Evolutionary conservation across 257 asterid genomes (phyloP).

Genomic region (Solanum chiquidenum): DNA sequence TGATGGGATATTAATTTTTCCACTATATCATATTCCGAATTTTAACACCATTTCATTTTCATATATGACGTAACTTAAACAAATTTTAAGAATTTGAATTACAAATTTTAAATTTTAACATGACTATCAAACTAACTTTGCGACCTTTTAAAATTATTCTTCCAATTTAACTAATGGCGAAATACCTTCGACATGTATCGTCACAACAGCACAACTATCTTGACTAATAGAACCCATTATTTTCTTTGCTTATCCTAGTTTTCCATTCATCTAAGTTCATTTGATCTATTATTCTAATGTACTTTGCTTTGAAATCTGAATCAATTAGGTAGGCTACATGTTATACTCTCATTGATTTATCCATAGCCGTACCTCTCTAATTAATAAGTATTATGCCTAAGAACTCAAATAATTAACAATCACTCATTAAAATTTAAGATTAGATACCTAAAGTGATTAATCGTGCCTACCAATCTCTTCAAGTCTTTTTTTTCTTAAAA

Average conservation of each 20-base stretch:
- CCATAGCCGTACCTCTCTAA: not conserved
- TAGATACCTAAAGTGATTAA: not conserved
- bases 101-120: not conserved
- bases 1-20: too few species aligned
- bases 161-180: not conserved
- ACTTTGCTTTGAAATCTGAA: not conserved
- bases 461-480: not conserved
- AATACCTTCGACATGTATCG: not conserved
- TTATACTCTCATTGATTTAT: not conserved
- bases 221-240: not conserved
- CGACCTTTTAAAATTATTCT: not conserved
- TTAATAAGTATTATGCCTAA: not conserved
- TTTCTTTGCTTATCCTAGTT: not conserved
- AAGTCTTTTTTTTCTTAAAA: too few species aligned
- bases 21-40: not conserved
- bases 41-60: not conserved
- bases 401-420: not conserved
- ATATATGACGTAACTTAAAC: not conserved
- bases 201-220: not conserved
- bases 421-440: not conserved
- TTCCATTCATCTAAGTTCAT: not conserved
- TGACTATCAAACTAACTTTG: not conserved
- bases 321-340: not conserved
- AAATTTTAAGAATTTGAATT: not conserved
- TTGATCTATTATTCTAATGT: not conserved